Conservation (phyloP, 805 yeast genomes). For the Martiniozyma abietophila region DNA sequence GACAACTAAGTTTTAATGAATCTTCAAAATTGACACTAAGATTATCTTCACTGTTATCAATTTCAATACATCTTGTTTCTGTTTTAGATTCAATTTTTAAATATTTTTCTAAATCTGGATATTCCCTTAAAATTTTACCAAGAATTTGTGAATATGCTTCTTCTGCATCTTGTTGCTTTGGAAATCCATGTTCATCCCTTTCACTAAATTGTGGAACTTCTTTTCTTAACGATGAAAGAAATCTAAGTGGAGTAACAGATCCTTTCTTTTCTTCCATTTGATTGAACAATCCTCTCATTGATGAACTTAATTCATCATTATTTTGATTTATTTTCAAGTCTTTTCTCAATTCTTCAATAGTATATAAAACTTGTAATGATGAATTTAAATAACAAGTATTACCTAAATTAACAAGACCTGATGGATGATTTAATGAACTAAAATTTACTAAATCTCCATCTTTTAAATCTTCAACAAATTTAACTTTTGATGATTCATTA, state of each 20-base stretch:
- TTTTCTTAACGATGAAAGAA: slow-evolving; percentile 56
- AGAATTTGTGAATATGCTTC: slow-evolving; percentile 87
- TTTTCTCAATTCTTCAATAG: slow-evolving; percentile 33
- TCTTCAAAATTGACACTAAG: slow-evolving; percentile 39
- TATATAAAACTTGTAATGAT: slow-evolving; percentile 49
- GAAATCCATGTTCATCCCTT: slow-evolving; percentile 56
- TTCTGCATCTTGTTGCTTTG: slow-evolving; percentile 97
- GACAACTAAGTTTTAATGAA: slow-evolving; percentile 76
- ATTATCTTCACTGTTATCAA: slow-evolving; percentile 39
- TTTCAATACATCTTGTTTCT: slow-evolving; percentile 48
- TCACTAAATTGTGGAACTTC: slow-evolving; percentile 87
- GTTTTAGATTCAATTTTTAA: slow-evolving; percentile 62
- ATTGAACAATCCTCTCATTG: slow-evolving; percentile 35
- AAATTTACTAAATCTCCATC: slow-evolving; percentile 13
- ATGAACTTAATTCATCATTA: slow-evolving; percentile 21
- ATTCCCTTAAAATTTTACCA: slow-evolving; percentile 36
- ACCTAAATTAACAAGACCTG: slow-evolving; percentile 62
- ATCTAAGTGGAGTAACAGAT: slow-evolving; percentile 51
- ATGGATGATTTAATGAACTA: slow-evolving; percentile 35
- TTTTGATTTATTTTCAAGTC: slow-evolving; percentile 19
- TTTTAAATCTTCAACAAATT: slow-evolving; percentile 59
- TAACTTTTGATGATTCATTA: slow-evolving; percentile 44
- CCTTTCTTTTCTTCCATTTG: slow-evolving; percentile 35
- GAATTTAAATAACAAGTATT: slow-evolving; percentile 74
- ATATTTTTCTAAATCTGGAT: slow-evolving; percentile 44